Conservation (phyloP, 164 flowering plant genomes). For the Stephania cephalantha region DNA sequence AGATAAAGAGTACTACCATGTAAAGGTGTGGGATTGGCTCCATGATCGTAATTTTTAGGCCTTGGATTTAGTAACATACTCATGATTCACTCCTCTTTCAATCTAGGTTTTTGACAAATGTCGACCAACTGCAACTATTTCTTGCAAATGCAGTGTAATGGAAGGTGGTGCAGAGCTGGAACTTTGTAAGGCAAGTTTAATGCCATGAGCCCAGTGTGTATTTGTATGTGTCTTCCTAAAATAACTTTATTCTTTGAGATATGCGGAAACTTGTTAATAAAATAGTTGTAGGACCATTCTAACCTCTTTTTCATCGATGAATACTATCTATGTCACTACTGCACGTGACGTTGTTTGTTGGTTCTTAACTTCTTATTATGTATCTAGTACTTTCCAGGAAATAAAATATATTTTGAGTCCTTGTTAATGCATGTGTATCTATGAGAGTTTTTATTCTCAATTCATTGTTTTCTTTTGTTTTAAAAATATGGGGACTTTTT, state of each 20-base stretch:
- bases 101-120: constrained; percentile 38
- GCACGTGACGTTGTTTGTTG: not conserved
- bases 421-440: too few relatives aligned
- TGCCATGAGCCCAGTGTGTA: not conserved
- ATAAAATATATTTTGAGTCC: not conserved
- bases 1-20: constrained; percentile 41
- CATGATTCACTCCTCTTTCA: not conserved
- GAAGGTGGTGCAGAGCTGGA: constrained; percentile 29
- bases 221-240: not conserved
- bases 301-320: not conserved
- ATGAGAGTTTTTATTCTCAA: too few relatives aligned
- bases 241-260: not conserved
- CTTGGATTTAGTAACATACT: not conserved
- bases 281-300: not conserved
- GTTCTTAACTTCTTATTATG: not conserved
- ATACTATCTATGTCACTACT: too few relatives aligned
- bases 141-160: constrained; percentile 47
- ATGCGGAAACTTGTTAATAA: not conserved
- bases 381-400: not conserved
- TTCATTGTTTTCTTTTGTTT: too few relatives aligned
- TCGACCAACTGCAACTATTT: constrained; percentile 31
- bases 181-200: constrained; percentile 42
- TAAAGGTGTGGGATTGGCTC: constrained; percentile 32
- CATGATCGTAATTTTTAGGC: not conserved
- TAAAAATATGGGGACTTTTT: too few relatives aligned